A percentile compares a stretch with the other conserved stretches of the same genome.
phyloP scores from a whole-genome alignment of 108 stramenopile species.

The Cyclotella distinguenda region DNA sequence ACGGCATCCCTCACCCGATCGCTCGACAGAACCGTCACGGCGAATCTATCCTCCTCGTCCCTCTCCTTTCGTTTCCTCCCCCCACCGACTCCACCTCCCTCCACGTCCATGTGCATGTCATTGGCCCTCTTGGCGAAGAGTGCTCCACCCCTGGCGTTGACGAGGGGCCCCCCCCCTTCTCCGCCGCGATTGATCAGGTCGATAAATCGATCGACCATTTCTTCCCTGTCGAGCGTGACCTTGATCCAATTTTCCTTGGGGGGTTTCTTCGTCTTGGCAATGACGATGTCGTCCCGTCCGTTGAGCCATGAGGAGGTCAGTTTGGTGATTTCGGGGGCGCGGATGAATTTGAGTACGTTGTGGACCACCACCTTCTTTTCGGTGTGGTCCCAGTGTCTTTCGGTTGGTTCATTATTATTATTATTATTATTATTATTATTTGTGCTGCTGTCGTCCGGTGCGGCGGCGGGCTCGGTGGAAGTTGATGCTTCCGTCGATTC shows the following conservation, averaged over 20 bases:
- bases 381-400: slow-evolving; percentile 50
- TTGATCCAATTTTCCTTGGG: slow-evolving; percentile 59
- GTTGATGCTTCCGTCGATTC: too few relatives aligned
- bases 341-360: slow-evolving; percentile 63
- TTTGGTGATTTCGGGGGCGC: slow-evolving; percentile 47
- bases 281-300: slow-evolving; percentile 30
- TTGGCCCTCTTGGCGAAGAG: slow-evolving; percentile 41
- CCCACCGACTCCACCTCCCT: slow-evolving; percentile 10
- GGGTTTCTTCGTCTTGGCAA: slow-evolving; percentile 53
- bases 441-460: background rate
- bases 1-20: slow-evolving; percentile 67
- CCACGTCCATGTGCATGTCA: slow-evolving; percentile 17
- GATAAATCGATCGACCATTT: slow-evolving; percentile 60
- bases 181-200: slow-evolving; percentile 43
- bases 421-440: too few relatives aligned
- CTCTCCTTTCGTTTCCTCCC: slow-evolving; percentile 10
- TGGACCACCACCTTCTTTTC: slow-evolving; percentile 65
- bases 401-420: too few relatives aligned
- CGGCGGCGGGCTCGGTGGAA: too few relatives aligned
- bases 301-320: slow-evolving; percentile 51
- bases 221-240: slow-evolving; percentile 44
- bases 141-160: slow-evolving; percentile 38
- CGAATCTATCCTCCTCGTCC: slow-evolving; percentile 6
- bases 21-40: slow-evolving; percentile 12
- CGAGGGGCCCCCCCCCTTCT: slow-evolving; percentile 24